Conservation (phyloP, 768 basidiomycete genomes). For the Boletellus ananas region DNA sequence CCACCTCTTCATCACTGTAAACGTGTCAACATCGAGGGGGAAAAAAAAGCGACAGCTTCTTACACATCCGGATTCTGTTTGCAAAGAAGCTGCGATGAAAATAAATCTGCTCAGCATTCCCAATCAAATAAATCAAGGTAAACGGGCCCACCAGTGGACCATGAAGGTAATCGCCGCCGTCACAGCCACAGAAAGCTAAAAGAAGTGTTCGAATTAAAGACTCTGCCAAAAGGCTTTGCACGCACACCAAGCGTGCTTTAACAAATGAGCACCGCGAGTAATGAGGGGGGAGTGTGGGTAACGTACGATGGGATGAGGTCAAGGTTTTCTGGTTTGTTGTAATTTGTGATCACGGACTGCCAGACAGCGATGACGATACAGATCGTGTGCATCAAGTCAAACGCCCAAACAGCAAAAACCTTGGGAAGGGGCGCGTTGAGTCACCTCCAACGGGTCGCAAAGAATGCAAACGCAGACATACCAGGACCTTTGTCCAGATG, state of each 20-base stretch:
- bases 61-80: constrained; percentile 33
- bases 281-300: accelerated
- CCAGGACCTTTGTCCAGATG: constrained; percentile 26
- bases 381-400: constrained; percentile 28
- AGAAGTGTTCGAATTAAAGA: background rate
- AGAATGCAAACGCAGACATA: constrained; percentile 2
- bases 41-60: background rate
- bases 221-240: background rate
- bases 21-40: constrained; percentile 2
- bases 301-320: constrained; percentile 31
- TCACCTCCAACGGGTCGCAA: too few relatives aligned
- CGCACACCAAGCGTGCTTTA: constrained; percentile 29
- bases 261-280: background rate
- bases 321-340: constrained; percentile 22
- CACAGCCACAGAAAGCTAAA: constrained; percentile 30
- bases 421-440: background rate
- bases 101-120: too few relatives aligned
- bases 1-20: constrained; percentile 31
- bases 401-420: constrained; percentile 28
- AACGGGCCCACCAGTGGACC: constrained; percentile 28
- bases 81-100: constrained; percentile 25
- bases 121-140: background rate
- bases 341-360: constrained; percentile 27
- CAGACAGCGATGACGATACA: constrained; percentile 26
- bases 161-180: constrained; percentile 31